Evolutionary conservation across 1,284 basidiomycete species (phyloP), one percentile per base, ranked within the genome.

Genomic region (Cryptococcus neoformans): DNA sequence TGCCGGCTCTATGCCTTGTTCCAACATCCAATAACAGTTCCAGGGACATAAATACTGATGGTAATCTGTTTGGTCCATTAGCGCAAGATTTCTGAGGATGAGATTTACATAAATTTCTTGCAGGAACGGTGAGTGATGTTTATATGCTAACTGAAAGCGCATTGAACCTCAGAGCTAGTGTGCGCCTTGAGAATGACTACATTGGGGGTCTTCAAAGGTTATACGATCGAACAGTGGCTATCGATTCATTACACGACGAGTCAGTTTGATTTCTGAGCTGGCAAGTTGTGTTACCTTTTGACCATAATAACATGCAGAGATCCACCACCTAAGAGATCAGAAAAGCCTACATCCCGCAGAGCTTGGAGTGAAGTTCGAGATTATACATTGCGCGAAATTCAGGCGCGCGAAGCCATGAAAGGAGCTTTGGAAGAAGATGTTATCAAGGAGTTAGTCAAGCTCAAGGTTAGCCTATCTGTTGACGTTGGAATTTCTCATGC

Each of bases 321-420:
- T 8, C 42, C 40, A 9, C 53, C 47, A 21, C 58, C 49, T 12
- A 49, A 49, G 38, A 59, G 60, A 44, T 85, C 88, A 49, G 73
- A 82, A 39, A 84, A 78, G 56, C 85, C 86, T 1, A 80, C 86
- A 1, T 65, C 75, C 6, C 81, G 90, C 55, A 80, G 80, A 57
- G 89, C 85, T 14, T 94, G 91, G 91, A 75, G 77, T 12, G 91
- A 94, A 74, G 83, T 92, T 11, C 81, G 88, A 51, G 91, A 93
- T 66, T 90, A 87, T 68, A 79, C 90, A 34, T 88, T 90, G 69
- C 80, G 79, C 87, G 92, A 95, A 81, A 84, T 87, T n/a, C 86
- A 92, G 65, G 83, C 87, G 7, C 83, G 89, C 64, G 83, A 85
- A 58, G 90, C 90, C 0, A 88, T 92, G 74, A 80, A 88, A 46